Conservation (phyloP, 176 grass and related monocot genomes). For the Cenchrus purpureus region DNA sequence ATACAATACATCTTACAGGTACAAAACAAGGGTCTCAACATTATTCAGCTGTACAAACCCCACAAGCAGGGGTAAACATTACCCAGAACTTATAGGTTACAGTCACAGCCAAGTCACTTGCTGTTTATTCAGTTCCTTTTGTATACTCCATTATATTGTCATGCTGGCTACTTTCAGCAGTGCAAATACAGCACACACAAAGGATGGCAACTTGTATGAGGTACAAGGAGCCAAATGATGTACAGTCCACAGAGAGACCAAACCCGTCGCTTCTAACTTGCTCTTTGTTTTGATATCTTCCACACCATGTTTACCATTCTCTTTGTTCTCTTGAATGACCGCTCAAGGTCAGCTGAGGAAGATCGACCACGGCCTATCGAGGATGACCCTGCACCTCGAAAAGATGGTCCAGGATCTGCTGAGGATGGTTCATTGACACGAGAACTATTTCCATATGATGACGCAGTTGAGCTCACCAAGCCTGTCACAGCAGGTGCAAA, state of each 20-base stretch:
- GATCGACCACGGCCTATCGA: not conserved
- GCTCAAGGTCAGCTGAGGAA: slow-evolving; percentile 11
- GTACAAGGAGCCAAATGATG: not conserved
- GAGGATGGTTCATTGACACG: slow-evolving; percentile 2
- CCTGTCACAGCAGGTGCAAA: slow-evolving; percentile 36
- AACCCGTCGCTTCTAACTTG: not conserved
- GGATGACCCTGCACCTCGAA: slow-evolving; percentile 21
- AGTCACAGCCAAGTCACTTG: not conserved
- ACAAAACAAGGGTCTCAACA: not conserved
- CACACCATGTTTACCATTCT: slow-evolving; percentile 40
- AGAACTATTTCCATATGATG: not conserved
- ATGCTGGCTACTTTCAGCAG: not conserved
- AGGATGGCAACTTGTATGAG: not conserved
- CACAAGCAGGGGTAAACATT: slow-evolving; percentile 11
- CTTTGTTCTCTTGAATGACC: slow-evolving; percentile 31
- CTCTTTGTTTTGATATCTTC: slow-evolving; percentile 13
- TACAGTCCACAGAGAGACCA: slow-evolving; percentile 6
- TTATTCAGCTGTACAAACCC: slow-evolving; percentile 21
- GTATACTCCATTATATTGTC: slow-evolving; percentile 8
- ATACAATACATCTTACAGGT: slow-evolving; percentile 12
- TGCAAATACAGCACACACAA: slow-evolving; percentile 18
- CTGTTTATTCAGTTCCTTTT: not conserved
- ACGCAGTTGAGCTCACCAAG: slow-evolving; percentile 31
- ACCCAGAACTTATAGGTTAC: not conserved
- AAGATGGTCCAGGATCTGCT: slow-evolving; percentile 31